Percentiles rank a stretch among this genome's conserved stretches.
phyloP scores from a whole-genome alignment of 306 rosid species.

The Canavalia gladiata region DNA sequence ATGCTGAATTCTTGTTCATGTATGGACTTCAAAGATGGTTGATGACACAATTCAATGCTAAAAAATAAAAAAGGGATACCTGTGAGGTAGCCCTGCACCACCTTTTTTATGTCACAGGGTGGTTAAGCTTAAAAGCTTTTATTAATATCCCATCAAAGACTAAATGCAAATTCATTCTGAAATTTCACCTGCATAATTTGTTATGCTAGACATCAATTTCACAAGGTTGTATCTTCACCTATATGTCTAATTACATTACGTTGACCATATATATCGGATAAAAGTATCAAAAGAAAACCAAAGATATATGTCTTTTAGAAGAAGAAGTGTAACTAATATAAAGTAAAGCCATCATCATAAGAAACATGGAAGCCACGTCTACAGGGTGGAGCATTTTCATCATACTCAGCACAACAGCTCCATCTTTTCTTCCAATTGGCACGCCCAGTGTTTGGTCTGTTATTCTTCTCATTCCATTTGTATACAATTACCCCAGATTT shows the following conservation, averaged over 20 bases:
- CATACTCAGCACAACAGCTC: constrained; percentile 85
- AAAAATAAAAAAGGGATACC: constrained; percentile 1
- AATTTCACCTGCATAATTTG: neutral
- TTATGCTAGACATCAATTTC: neutral
- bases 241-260: neutral
- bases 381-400: constrained; percentile 72
- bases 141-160: neutral
- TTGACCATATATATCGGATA: neutral
- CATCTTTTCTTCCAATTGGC: constrained; percentile 79
- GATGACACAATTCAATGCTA: constrained; percentile 17
- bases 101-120: neutral
- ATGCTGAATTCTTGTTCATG: neutral
- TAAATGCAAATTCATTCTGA: neutral
- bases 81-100: neutral
- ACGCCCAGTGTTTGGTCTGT: constrained; percentile 77
- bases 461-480: constrained; percentile 74
- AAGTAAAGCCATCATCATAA: constrained; percentile 78
- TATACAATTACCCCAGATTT: constrained; percentile 78
- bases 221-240: constrained; percentile 8
- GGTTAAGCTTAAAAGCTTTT: neutral
- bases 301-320: neutral
- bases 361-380: constrained; percentile 74
- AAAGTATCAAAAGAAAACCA: neutral
- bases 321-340: constrained; percentile 51
- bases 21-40: constrained; percentile 2